Evolutionary conservation across 1,284 basidiomycete genomes (phyloP), one percentile per base, ranked within the genome.

Genomic region (Ganoderma meredithae): DNA sequence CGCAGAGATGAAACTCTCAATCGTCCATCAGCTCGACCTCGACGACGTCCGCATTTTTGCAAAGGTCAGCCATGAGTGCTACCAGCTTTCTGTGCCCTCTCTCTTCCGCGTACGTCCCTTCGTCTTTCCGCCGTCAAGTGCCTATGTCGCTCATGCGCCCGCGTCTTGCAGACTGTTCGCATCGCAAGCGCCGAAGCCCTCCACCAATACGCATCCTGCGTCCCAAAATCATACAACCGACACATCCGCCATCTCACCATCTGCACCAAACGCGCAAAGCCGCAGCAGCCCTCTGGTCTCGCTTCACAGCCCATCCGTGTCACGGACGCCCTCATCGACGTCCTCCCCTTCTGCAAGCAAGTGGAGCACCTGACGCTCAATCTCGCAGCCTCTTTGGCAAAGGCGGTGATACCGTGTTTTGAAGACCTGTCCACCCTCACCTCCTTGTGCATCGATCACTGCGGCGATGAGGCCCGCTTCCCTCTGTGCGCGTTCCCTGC

Each of bases 1-100:
- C 49, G 79, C 81, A 0, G 91, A 93, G 73, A 87, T 93, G 78
- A 88, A 88, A 78, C 82, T 89, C 73, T 80, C 85, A 39, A 75
- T 93, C 76, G 79, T 89, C 59, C 84, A 83, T 52, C 77, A 80
- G 65, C 85, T 92, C 75, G 83, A 84, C 60, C 69, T 76, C 31
- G 8, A 63, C 47, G 78, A 81, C 44, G 82, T 89, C 63, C 76
- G 77, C 40, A 73, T 83, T 33, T 75, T 88, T 69, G 81, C 84
- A 49, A 77, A 73, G 63, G 78, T 85, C 10, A 83, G 85, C 79
- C 80, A 80, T 15, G 77, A 80, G 66, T 83, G 84, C 33, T 90
- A 89, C 76, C 73, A 79, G 7, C 81, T 87, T 36, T 89, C 86
- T 74, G 78, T 92, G 31, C 88, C 91, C 4, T 77, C 84, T 10